Evolutionary conservation across 768 basidiomycete genomes (phyloP), one percentile per base, ranked within the genome.

Genomic region (Tulasnella sp.): DNA sequence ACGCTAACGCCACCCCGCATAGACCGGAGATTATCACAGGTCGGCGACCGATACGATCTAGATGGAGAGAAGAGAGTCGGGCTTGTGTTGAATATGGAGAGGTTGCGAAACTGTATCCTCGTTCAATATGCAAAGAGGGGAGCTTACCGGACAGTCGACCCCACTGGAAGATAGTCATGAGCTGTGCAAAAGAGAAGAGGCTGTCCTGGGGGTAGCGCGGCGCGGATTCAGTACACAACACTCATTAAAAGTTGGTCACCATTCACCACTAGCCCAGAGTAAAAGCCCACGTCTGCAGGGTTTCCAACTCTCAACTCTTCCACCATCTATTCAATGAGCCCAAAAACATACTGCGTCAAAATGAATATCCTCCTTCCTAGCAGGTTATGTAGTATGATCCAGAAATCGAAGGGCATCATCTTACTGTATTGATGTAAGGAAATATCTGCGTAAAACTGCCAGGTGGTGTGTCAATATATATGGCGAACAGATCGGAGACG

Each of bases 11-110:
- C 5, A 49, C 50, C 21, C 63, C 63, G 11, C 4, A 19, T 11
- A 63, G 57, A 17, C 65, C 65, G 34, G 59, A 49, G 7, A 65
- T 29, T 19, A 65, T 55, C 38, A 66, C 63, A 19, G 65, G 65
- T 53, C 63, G 58, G 7, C 65, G 60, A 19, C 65, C 65, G 11
- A 64, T 63, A 25, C 63, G 60, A 60, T 63, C 64, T 51, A n/a
- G n/a, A n/a, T n/a, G n/a, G n/a, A n/a, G n/a, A n/a, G n/a, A n/a
- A n/a, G n/a, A n/a, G n/a, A n/a, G n/a, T n/a, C n/a, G n/a, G n/a
- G n/a, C n/a, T n/a, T n/a, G n/a, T n/a, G n/a, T n/a, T n/a, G n/a
- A n/a, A n/a, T n/a, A n/a, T n/a, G n/a, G n/a, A n/a, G n/a, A n/a
- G n/a, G n/a, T n/a, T n/a, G n/a, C n/a, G n/a, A n/a, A n/a, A n/a